Evolutionary conservation across 805 yeast genomes (phyloP), one percentile per base, ranked within the genome.

Genomic region (Naumovozyma baii): DNA sequence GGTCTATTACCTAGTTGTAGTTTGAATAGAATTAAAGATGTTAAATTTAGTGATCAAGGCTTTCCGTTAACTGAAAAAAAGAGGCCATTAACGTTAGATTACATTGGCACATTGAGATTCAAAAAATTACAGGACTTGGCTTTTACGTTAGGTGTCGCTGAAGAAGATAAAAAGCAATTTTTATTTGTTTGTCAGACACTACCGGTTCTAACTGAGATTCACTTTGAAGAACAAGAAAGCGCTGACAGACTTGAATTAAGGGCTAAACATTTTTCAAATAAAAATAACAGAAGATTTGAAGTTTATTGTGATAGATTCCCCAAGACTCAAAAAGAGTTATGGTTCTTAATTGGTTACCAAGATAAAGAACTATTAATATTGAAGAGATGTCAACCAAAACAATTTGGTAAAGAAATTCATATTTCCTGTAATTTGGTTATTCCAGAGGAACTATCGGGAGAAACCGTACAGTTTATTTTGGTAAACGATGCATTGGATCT

Each of bases 311-410:
- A 94, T 2, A 75, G 74, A 50, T 92, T 84, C 64, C 94, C 95
- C 34, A 90, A 92, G 60, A 68, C 78, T 2, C 98, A 92, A 61
- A 80, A 86, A 52, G 97, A 92, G 57, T 77, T 94, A 0, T 92
- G 98, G 97, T 85, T 90, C 58, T 72, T 79, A 8, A 73, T 90
- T 36, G 76, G 78, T 45, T 61, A 62, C 19, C 61, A 64, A 5
- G 65, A 60, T 2, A 71, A 71, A 34, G 83, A 79, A 51, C 55
- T 90, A 19, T 60, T 72, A 30, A 68, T 80, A 32, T 64, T 90
- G 34, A 85, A 84, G 53, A 74, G 97, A 52, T 81, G 86, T 3
- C 78, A 83, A 18, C 92, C 92, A 2, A 67, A 57, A 36, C 50
- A 57, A 12, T 41, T 45, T 8, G 52, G 50, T 26, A 57, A 51